A percentile compares a stretch with the other conserved stretches of the same genome.
Conservation (phyloP, 306 rosid species). For the Casuarina equisetifolia region DNA sequence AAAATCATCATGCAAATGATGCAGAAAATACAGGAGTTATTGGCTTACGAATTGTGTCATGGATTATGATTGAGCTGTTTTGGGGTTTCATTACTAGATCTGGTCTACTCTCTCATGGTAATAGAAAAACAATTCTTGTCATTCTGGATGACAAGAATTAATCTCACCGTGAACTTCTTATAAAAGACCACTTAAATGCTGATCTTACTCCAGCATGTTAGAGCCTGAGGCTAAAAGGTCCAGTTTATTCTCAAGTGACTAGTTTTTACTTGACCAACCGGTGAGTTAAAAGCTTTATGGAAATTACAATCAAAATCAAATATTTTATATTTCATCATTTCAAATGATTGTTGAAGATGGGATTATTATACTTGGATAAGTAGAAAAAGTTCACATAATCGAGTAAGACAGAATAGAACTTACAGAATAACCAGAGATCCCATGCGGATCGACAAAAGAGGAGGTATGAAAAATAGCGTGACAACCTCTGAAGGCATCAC, state of each 20-base stretch:
- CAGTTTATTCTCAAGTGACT: background rate
- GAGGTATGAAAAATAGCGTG: conserved; percentile 5
- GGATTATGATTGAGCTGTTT: background rate
- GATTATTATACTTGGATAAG: background rate
- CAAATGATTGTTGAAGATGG: too few species aligned
- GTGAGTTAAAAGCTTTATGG: background rate
- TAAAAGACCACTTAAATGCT: too few species aligned
- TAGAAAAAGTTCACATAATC: background rate
- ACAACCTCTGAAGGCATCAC: conserved; percentile 9
- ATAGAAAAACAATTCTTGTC: background rate
- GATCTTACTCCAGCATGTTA: too few species aligned
- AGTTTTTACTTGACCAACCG: background rate
- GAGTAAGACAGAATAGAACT: background rate
- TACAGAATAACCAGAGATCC: conserved; percentile 10
- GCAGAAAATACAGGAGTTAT: background rate
- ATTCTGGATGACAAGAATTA: too few species aligned
- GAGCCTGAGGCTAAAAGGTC: background rate
- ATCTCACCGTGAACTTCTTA: too few species aligned
- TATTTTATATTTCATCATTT: background rate
- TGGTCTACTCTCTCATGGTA: background rate
- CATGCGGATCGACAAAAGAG: background rate
- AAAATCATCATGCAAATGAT: background rate
- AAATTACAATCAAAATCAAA: background rate
- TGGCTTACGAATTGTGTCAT: background rate
- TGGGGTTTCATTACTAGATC: background rate